phyloP scores from a whole-genome alignment of 306 rosid species.

The Ceratonia siliqua region DNA sequence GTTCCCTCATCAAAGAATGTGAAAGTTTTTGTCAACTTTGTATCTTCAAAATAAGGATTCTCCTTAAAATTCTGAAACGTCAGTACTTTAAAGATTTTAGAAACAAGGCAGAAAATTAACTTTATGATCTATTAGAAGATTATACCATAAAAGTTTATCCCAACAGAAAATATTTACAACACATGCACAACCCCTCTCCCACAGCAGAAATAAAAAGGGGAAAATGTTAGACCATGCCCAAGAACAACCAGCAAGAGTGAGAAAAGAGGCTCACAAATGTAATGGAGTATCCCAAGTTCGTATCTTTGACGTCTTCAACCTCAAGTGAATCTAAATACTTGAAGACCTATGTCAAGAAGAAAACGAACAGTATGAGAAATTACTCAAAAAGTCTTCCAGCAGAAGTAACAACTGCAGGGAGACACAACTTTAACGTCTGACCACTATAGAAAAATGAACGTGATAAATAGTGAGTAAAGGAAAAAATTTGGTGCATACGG shows the following conservation, averaged over 20 bases:
- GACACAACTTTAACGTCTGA: not conserved
- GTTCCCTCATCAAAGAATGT: slow-evolving; percentile 61
- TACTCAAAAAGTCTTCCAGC: slow-evolving; percentile 10
- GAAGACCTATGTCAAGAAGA: slow-evolving; percentile 51
- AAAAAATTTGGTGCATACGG: not conserved
- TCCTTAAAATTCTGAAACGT: slow-evolving; percentile 55
- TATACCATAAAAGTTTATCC: not conserved
- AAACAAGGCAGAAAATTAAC: slow-evolving; percentile 1
- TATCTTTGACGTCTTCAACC: slow-evolving; percentile 68
- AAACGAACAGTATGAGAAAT: slow-evolving; percentile 18
- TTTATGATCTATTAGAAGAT: not conserved
- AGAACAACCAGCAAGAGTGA: slow-evolving; percentile 23
- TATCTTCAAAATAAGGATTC: slow-evolving; percentile 67
- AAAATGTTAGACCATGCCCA: not conserved
- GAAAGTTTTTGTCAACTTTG: slow-evolving; percentile 58
- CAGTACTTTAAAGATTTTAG: not conserved
- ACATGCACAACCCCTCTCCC: not conserved
- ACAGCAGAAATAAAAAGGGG: not conserved
- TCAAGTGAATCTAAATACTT: slow-evolving; percentile 59
- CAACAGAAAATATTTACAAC: not conserved
- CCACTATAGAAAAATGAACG: not conserved
- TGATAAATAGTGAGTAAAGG: not conserved
- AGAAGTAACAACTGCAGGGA: not conserved
- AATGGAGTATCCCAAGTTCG: slow-evolving; percentile 60
- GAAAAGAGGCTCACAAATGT: slow-evolving; percentile 58